Percentiles rank a stretch among this genome's conserved stretches.
These are phyloP conservation scores for Neonectria neomacrospora DNA, from an alignment of 2,329 filamentous ascomycete species.

Conservation along the genomic window DNA sequence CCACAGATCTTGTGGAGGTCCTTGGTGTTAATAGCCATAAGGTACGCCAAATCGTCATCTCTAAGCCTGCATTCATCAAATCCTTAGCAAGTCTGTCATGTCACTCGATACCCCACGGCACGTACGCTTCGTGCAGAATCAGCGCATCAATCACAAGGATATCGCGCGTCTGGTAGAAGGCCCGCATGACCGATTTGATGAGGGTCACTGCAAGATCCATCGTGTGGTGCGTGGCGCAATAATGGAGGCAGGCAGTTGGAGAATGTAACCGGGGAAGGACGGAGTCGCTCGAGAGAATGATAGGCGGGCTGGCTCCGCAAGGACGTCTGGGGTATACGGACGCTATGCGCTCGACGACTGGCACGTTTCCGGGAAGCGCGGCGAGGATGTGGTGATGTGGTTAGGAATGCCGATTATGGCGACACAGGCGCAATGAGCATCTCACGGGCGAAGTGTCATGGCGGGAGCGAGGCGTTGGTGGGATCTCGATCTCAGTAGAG, in stretches of 20 bases:
- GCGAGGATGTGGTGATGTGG: constrained; percentile 15
- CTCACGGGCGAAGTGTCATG: constrained; percentile 31
- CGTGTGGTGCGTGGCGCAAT: constrained; percentile 23
- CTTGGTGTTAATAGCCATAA: constrained; percentile 91
- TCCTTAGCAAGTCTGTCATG: constrained; percentile 65
- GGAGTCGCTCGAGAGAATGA: neutral
- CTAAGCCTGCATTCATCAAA: constrained; percentile 75
- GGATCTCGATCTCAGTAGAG: neutral
- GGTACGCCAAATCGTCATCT: constrained; percentile 86
- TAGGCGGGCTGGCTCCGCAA: neutral
- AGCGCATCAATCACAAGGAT: constrained; percentile 88
- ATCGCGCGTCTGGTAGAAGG: constrained; percentile 88
- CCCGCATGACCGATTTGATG: constrained; percentile 85
- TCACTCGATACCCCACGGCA: constrained; percentile 19
- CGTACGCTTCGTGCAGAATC: constrained; percentile 83
- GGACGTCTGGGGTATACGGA: neutral
- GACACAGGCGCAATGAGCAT: constrained; percentile 32
- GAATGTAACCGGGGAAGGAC: constrained; percentile 3
- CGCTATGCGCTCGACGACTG: constrained; percentile 1
- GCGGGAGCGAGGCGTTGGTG: constrained; percentile 11
- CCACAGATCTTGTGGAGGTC: constrained; percentile 91
- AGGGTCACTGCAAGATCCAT: constrained; percentile 76
- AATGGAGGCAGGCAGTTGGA: constrained; percentile 6
- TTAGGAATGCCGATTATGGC: constrained; percentile 26
- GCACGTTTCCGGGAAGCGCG: constrained; percentile 1